Evolutionary conservation across 306 rosid species (phyloP).

Genomic region (Astragalus membranaceus): DNA sequence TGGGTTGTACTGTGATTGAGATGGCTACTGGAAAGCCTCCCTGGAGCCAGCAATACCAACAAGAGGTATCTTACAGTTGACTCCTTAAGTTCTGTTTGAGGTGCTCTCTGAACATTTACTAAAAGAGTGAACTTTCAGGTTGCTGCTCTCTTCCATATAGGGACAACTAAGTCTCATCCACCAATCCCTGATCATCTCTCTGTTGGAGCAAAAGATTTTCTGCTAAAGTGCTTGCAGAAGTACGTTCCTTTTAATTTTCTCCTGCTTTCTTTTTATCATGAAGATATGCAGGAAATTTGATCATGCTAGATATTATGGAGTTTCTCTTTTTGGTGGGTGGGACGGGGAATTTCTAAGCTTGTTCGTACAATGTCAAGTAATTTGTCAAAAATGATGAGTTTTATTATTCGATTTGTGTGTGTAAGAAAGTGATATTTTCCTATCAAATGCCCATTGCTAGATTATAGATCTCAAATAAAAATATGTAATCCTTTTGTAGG

Average conservation of each 20-base stretch:
- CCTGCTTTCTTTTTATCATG: neutral
- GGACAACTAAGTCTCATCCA: constrained; percentile 97
- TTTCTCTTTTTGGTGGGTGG: neutral
- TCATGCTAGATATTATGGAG: neutral
- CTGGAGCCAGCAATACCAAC: constrained; percentile 97
- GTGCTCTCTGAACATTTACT: constrained; percentile 26
- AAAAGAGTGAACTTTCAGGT: constrained; percentile 55
- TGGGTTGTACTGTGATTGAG: constrained; percentile 98
- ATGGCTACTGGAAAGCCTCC: constrained; percentile 99
- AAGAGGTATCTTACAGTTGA: constrained; percentile 57
- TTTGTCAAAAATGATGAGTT: neutral
- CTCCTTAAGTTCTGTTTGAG: constrained; percentile 8
- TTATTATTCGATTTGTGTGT: neutral
- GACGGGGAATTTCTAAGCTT: neutral
- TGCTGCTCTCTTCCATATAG: constrained; percentile 95
- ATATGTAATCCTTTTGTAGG: constrained; percentile 46
- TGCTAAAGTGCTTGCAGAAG: constrained; percentile 92
- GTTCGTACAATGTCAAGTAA: neutral
- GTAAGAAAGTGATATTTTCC: neutral
- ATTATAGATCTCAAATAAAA: neutral
- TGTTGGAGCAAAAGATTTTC: constrained; percentile 79
- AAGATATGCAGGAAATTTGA: neutral
- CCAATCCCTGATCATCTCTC: constrained; percentile 97
- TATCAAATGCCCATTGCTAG: constrained; percentile 1
- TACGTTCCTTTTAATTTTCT: constrained; percentile 33